Conservation (phyloP, 2,329 filamentous ascomycete species). For the Talaromyces sp. region DNA sequence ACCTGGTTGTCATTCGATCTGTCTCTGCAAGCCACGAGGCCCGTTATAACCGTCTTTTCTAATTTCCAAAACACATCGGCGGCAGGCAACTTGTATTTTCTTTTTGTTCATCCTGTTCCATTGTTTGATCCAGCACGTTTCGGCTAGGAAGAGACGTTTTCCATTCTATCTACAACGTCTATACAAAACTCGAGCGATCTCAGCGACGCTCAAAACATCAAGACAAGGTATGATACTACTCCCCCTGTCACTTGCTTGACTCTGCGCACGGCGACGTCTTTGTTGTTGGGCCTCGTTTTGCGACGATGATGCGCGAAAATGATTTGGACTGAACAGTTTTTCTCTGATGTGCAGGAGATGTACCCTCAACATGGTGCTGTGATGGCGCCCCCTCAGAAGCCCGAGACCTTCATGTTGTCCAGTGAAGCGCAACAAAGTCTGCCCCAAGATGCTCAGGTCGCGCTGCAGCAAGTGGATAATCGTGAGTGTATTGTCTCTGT, state of each 20-base stretch:
- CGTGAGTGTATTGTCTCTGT: slow-evolving; percentile 55
- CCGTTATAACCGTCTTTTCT: slow-evolving; percentile 9
- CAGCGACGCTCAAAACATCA: slow-evolving; percentile 5
- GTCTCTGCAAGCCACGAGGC: slow-evolving; percentile 16
- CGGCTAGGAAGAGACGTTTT: slow-evolving; percentile 1
- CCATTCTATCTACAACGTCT: slow-evolving; percentile 7
- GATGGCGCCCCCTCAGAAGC: slow-evolving; percentile 92
- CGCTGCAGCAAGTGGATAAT: slow-evolving; percentile 97
- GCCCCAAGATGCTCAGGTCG: slow-evolving; percentile 93
- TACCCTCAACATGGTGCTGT: slow-evolving; percentile 74
- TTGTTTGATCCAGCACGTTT: slow-evolving; percentile 7
- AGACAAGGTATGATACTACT: slow-evolving; percentile 15
- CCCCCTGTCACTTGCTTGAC: neutral
- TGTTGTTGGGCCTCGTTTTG: slow-evolving; percentile 1
- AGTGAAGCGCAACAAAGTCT: slow-evolving; percentile 95
- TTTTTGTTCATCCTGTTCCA: neutral
- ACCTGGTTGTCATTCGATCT: slow-evolving; percentile 12
- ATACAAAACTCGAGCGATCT: slow-evolving; percentile 10
- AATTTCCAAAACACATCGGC: neutral
- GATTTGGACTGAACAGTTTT: slow-evolving; percentile 21
- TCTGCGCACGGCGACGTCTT: slow-evolving; percentile 3
- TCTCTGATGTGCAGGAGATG: slow-evolving; percentile 50
- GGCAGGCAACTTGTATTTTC: neutral
- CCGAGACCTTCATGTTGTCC: slow-evolving; percentile 98
- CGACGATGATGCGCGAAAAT: slow-evolving; percentile 16